Conservation (phyloP, 257 asterid genomes). For the Orobanche coerulescens region DNA sequence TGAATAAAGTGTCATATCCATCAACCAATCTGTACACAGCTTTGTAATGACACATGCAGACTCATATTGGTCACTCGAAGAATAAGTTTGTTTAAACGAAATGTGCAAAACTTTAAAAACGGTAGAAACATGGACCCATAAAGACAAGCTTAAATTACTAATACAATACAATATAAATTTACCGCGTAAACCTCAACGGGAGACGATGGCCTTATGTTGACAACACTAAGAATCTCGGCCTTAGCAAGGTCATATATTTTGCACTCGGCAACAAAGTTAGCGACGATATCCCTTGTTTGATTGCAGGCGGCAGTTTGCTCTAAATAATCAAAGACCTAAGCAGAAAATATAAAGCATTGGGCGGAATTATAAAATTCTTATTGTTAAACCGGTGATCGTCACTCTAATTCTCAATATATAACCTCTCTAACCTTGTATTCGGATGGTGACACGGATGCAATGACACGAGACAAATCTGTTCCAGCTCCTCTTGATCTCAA, state of each 20-base stretch:
- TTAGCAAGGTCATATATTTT: conserved; percentile 43
- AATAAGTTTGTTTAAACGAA: not conserved
- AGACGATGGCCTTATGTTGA: conserved; percentile 60
- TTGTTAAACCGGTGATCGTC: not conserved
- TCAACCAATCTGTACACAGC: not conserved
- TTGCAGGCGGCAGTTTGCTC: conserved; percentile 55
- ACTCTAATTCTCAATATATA: not conserved
- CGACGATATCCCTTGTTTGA: conserved; percentile 46
- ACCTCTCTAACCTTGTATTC: conserved; percentile 61
- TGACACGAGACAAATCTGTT: conserved; percentile 56
- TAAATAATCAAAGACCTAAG: conserved; percentile 66
- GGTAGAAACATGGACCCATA: not conserved
- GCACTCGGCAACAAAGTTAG: conserved; percentile 39
- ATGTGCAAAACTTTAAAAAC: not conserved
- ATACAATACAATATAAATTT: conserved; percentile 10
- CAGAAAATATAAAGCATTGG: not conserved
- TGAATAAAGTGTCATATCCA: not conserved
- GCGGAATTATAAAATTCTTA: not conserved
- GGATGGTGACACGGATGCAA: conserved; percentile 47
- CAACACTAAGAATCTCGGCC: conserved; percentile 63
- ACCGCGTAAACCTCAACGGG: conserved; percentile 55
- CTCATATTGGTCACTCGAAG: not conserved
- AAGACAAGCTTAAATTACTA: not conserved
- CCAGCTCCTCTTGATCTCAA: conserved; percentile 80
- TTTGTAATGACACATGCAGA: not conserved